Conservation (phyloP, 2,329 filamentous ascomycete genomes). For the Aspergillus piperis region DNA sequence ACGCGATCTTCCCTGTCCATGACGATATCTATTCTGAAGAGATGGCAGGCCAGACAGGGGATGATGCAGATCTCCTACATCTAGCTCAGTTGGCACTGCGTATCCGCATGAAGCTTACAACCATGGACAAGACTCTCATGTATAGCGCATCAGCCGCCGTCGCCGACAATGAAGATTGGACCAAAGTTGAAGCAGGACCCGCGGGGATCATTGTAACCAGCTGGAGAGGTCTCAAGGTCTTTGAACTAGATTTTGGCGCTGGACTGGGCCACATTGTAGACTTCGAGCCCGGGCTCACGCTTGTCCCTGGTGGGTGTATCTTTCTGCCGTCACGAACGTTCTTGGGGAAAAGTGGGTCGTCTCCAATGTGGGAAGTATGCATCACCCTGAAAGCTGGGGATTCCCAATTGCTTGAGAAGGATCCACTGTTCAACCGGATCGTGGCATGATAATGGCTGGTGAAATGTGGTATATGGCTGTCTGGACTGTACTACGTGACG, state of each 20-base stretch:
- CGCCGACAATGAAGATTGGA: conserved; percentile 6
- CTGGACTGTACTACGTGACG: too few relatives aligned
- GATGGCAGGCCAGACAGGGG: background rate
- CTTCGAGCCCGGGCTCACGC: background rate
- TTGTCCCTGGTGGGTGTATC: background rate
- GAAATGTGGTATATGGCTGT: background rate
- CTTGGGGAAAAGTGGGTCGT: background rate
- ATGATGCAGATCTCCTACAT: background rate
- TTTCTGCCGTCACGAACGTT: background rate
- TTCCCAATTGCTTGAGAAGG: background rate
- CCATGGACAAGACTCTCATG: background rate
- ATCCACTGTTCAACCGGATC: background rate
- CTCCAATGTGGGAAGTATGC: background rate
- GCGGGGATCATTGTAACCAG: background rate
- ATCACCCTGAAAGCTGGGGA: background rate
- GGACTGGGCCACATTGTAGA: background rate
- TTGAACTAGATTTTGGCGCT: background rate
- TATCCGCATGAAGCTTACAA: background rate
- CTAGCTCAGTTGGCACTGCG: background rate
- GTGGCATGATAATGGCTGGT: background rate
- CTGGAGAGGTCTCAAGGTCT: background rate
- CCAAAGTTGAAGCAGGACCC: background rate
- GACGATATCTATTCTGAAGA: background rate
- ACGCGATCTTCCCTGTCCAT: background rate
- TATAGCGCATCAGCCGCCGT: conserved; percentile 5